phyloP scores from a whole-genome alignment of 129 eudicot genomes.

The Chrysanthemum seticuspe region DNA sequence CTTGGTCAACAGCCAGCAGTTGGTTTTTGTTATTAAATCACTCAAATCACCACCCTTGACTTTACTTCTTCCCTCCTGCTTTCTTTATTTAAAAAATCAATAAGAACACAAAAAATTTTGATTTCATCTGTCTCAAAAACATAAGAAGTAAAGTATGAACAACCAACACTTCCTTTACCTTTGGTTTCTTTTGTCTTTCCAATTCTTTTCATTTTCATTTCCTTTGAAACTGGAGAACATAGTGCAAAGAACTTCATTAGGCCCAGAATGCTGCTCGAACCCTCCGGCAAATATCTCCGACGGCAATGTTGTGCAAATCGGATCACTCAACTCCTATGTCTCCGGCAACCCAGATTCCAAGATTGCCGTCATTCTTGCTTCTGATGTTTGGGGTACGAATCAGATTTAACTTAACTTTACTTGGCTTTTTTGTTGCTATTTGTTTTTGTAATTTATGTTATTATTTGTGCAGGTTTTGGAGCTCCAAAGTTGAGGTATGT shows the following conservation, averaged over 20 bases:
- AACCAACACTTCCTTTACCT: too few species aligned
- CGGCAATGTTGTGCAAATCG: conserved; percentile 40
- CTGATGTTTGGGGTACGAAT: conserved; percentile 39
- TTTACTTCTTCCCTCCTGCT: too few species aligned
- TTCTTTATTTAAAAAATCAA: too few species aligned
- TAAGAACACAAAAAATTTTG: too few species aligned
- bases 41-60: too few species aligned
- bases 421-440: background rate
- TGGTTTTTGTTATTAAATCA: too few species aligned
- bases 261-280: conserved; percentile 43
- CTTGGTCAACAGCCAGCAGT: too few species aligned
- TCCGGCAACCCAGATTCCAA: conserved; percentile 37
- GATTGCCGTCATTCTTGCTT: conserved; percentile 33
- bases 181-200: too few species aligned
- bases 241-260: background rate
- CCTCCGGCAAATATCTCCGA: conserved; percentile 35
- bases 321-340: conserved; percentile 38
- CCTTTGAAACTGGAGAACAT: too few species aligned
- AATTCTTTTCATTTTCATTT: too few species aligned
- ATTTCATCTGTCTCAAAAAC: too few species aligned
- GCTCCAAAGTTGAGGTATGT: background rate
- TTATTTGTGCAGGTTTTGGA: conserved; percentile 15
- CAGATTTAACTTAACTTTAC: background rate
- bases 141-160: too few species aligned
- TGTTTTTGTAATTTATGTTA: background rate